Conservation (phyloP, 2,329 filamentous ascomycete genomes). For the Diaporthe ampelina region DNA sequence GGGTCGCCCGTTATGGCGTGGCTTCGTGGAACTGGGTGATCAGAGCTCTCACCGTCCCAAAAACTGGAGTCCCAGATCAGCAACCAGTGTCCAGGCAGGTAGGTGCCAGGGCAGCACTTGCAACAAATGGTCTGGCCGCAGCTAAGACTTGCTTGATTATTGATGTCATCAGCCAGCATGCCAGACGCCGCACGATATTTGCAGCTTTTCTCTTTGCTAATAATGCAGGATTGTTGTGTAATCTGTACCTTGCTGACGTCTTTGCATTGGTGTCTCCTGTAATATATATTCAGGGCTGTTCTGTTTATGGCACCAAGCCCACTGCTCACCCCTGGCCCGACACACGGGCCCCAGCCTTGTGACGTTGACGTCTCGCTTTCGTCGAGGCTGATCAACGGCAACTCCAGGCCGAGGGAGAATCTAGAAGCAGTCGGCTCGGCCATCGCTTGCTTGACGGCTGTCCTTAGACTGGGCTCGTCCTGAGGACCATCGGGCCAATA, state of each 20-base stretch:
- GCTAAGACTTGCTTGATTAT: slow-evolving; percentile 9
- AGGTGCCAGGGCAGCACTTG: background rate
- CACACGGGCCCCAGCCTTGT: slow-evolving; percentile 21
- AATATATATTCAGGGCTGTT: background rate
- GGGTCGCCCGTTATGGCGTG: slow-evolving; percentile 12
- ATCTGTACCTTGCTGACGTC: background rate
- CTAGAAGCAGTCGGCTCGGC: slow-evolving; percentile 20
- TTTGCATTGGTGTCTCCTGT: background rate
- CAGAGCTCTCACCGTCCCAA: slow-evolving; percentile 29
- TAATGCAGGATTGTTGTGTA: background rate
- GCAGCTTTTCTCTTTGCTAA: background rate
- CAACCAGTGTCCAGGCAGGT: background rate
- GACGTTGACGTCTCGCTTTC: slow-evolving; percentile 30
- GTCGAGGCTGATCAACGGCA: slow-evolving; percentile 26
- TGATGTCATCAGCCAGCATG: slow-evolving; percentile 15
- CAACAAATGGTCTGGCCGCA: slow-evolving; percentile 2
- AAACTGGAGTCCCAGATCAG: slow-evolving; percentile 23
- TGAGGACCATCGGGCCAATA: background rate
- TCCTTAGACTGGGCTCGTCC: slow-evolving; percentile 9
- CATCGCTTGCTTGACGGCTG: slow-evolving; percentile 23
- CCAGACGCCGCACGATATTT: background rate
- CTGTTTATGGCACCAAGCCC: background rate
- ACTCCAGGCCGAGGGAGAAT: slow-evolving; percentile 2
- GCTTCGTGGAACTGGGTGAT: slow-evolving; percentile 24
- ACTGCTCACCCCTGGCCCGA: background rate